Evolutionary conservation across 1,139 yeast genomes (phyloP).

Genomic region (Blastobotrys niveus): DNA sequence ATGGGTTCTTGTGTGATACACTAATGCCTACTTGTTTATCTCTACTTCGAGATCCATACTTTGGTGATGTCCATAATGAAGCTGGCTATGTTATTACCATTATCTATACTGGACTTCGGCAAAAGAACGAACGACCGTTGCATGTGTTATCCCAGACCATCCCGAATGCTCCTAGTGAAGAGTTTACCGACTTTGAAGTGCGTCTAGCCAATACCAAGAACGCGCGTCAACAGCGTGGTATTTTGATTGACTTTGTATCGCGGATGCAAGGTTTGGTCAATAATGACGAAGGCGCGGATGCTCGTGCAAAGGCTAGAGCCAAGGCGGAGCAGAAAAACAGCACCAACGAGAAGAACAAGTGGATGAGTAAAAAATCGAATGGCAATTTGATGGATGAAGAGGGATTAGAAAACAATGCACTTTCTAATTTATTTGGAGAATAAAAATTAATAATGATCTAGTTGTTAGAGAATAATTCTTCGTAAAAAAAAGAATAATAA

Average conservation of each 20-base stretch:
- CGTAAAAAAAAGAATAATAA: no score
- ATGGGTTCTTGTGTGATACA: constrained; percentile 58
- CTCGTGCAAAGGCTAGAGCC: constrained; percentile 38
- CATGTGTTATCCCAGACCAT: constrained; percentile 35
- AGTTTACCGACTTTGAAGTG: constrained; percentile 46
- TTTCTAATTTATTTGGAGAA: constrained; percentile 21
- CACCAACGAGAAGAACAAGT: constrained; percentile 18
- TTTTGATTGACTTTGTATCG: constrained; percentile 58
- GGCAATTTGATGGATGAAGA: constrained; percentile 58
- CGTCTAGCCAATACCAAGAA: constrained; percentile 56
- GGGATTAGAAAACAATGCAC: constrained; percentile 18
- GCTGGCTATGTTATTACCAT: constrained; percentile 84
- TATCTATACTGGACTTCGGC: constrained; percentile 66
- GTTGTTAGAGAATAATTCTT: no score
- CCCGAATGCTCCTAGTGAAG: constrained; percentile 36
- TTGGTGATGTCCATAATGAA: constrained; percentile 82
- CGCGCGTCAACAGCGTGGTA: constrained; percentile 67
- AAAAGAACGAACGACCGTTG: constrained; percentile 45
- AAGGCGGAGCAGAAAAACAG: constrained; percentile 37
- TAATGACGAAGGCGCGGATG: constrained; percentile 31
- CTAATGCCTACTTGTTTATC: constrained; percentile 48
- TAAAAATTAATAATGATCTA: no score
- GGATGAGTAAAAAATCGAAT: constrained; percentile 38
- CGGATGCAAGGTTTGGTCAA: constrained; percentile 32
- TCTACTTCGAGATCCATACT: constrained; percentile 69